These are phyloP conservation scores for Goffeauzyma gilvescens DNA, from an alignment of 768 basidiomycete genomes.

Conservation along the genomic window DNA sequence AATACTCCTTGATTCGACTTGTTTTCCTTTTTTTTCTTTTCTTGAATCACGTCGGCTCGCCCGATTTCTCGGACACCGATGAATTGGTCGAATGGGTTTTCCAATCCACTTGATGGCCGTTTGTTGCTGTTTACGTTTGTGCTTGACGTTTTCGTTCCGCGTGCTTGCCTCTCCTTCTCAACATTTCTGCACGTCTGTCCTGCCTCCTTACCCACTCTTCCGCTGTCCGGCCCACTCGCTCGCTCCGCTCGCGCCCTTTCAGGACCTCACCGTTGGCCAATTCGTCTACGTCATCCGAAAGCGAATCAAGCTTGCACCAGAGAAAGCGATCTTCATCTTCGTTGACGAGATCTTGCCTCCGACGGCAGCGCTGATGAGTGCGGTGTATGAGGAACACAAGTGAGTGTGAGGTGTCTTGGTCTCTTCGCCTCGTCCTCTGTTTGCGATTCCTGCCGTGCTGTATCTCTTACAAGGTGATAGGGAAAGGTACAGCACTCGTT, in stretches of 20 bases:
- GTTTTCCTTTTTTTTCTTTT: too few relatives aligned
- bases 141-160: too few relatives aligned
- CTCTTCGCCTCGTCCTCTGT: neutral
- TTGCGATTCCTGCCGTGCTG: neutral
- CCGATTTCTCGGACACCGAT: too few relatives aligned
- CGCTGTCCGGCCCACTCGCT: neutral
- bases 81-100: too few relatives aligned
- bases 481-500: too few relatives aligned
- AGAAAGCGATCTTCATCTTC: slow-evolving; percentile 99
- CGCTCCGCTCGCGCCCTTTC: neutral
- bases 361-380: slow-evolving; percentile 92
- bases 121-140: too few relatives aligned
- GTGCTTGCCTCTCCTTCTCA: slow-evolving; percentile 5
- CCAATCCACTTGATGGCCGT: too few relatives aligned
- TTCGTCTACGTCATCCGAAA: slow-evolving; percentile 99
- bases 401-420: slow-evolving; percentile 35
- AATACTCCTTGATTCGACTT: too few relatives aligned
- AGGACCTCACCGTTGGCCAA: slow-evolving; percentile 94
- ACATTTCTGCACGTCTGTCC: neutral
- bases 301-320: slow-evolving; percentile 97
- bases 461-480: too few relatives aligned
- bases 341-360: slow-evolving; percentile 97
- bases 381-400: slow-evolving; percentile 99
- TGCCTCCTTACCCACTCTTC: neutral
- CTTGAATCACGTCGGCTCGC: too few relatives aligned